Conservation (phyloP, 371 early-diverging fungal genomes). For the Catenaria anguillulae region DNA sequence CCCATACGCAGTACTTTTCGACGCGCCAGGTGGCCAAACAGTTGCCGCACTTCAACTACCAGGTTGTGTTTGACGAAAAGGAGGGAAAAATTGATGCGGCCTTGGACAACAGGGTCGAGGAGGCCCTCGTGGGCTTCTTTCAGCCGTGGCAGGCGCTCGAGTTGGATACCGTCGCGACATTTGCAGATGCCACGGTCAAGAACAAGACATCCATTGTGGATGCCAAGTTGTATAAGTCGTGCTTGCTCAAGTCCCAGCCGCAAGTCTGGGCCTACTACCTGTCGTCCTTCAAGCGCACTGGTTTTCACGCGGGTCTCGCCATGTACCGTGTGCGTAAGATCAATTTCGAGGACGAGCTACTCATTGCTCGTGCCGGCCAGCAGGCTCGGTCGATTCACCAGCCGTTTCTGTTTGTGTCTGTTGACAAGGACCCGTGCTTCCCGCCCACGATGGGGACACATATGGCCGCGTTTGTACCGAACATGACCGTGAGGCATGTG, state of each 20-base stretch:
- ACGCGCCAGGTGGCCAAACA: not conserved
- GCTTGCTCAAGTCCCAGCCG: not conserved
- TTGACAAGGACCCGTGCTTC: conserved; percentile 1
- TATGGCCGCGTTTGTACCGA: not conserved
- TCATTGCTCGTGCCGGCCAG: not conserved
- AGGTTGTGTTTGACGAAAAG: not conserved
- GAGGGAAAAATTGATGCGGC: not conserved
- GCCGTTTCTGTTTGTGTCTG: conserved; percentile 1
- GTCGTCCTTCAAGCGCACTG: not conserved
- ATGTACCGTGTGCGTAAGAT: conserved; percentile 1
- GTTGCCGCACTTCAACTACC: conserved; percentile 5
- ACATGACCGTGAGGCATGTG: not conserved
- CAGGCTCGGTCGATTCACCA: not conserved
- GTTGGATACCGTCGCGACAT: not conserved
- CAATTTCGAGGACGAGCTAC: not conserved
- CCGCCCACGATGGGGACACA: conserved; percentile 1
- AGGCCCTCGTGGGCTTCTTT: not conserved
- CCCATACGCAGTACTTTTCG: not conserved
- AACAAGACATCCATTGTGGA: too few species aligned
- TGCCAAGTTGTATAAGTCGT: not conserved
- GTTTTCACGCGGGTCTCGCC: conserved; percentile 2
- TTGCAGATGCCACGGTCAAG: too few species aligned
- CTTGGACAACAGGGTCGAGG: not conserved
- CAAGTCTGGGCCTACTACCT: not conserved
- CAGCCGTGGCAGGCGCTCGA: not conserved